Evolutionary conservation across 371 early-diverging fungal species (phyloP).

Genomic region (Mucor velutinosus): DNA sequence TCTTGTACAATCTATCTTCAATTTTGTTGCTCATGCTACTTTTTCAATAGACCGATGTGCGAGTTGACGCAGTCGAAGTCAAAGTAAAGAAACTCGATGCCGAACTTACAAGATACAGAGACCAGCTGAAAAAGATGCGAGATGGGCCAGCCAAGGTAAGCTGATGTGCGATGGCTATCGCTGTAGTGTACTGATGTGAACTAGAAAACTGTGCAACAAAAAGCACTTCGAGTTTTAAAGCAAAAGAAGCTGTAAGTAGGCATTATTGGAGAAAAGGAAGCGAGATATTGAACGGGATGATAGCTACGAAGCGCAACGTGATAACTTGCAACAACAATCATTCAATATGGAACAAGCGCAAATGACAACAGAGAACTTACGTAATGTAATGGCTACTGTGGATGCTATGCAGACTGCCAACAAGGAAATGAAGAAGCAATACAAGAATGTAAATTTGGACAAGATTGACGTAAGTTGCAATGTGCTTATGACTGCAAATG

Average conservation of each 20-base stretch:
- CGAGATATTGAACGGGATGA: not conserved
- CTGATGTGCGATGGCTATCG: not conserved
- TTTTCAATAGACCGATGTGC: conserved; percentile 70
- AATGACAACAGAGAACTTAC: conserved; percentile 93
- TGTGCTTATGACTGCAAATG: not conserved
- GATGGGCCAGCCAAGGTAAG: conserved; percentile 90
- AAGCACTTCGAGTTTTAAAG: conserved; percentile 87
- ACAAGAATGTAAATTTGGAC: conserved; percentile 89
- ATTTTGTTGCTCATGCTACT: not conserved
- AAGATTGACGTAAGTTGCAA: conserved; percentile 80
- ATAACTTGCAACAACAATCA: conserved; percentile 91
- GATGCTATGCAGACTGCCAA: conserved; percentile 95
- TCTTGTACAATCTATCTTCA: not conserved
- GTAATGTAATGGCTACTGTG: conserved; percentile 89
- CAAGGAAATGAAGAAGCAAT: conserved; percentile 92
- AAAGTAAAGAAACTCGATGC: conserved; percentile 93
- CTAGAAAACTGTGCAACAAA: conserved; percentile 88
- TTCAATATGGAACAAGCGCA: conserved; percentile 98
- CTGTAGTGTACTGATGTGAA: not conserved
- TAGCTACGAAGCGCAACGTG: conserved; percentile 90
- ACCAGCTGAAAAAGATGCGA: conserved; percentile 92
- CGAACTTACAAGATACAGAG: conserved; percentile 86
- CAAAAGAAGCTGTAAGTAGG: conserved; percentile 83
- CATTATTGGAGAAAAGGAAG: not conserved
- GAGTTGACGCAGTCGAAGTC: conserved; percentile 87